Evolutionary conservation across 2,329 filamentous ascomycete genomes (phyloP), one percentile per base, ranked within the genome.

Genomic region (Aschersonia sp.): DNA sequence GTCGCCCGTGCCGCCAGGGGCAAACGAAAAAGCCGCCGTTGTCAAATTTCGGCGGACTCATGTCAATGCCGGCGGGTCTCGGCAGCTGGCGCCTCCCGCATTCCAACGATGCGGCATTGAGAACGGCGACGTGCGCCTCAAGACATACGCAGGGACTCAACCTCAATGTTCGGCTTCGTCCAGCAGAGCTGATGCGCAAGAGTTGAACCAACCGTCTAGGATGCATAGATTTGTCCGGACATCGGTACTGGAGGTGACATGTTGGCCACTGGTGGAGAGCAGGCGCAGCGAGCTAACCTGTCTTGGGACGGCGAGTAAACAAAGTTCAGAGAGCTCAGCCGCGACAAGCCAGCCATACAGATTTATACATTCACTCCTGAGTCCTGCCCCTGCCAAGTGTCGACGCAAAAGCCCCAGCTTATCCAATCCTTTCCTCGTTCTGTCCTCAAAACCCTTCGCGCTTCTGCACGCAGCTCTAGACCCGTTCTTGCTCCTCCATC

Each of bases 401-500:
- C 32, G 31, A 35, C 29, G 45, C 48, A 47, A 50, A 47, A 45
- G 48, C 48, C 49, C 42, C 40, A 43, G 46, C 40, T 53, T 45
- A 50, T 58, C 58, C 58, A 55, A 60, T 59, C 59, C 40, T 5
- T 44, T 29, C 29, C 28, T 5, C 20, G 20, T 20, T 30, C 43
- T 56, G 51, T 53, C 56, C 62, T 66, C 65, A 67, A 66, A 67
- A 66, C 57, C 62, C 60, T 58, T 57, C 56, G 58, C 55, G 56
- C 60, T 54, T 61, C 60, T 60, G 55, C 57, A 47, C 53, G 54
- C 51, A 51, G 51, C 50, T 57, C 54, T 55, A 54, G 54, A 56
- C 57, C 55, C 56, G 52, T 53, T 55, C 51, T 53, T 45, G 50
- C 56, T 57, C 59, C 63, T 65, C 60, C 65, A 65, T 64, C 65